Evolutionary conservation across 192 early-diverging fungal genomes (phyloP).

Genomic region (Diversispora epigaea): DNA sequence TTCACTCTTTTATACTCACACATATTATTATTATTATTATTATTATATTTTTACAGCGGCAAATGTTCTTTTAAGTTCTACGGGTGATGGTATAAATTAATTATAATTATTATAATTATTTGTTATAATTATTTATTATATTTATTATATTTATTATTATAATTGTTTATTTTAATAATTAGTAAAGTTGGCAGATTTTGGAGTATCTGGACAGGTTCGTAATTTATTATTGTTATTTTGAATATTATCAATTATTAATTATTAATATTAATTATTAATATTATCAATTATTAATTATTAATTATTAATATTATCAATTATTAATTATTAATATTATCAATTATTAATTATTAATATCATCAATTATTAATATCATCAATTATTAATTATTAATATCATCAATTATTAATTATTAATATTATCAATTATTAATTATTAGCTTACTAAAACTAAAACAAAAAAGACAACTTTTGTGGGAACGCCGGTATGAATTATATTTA

Average conservation of each 20-base stretch:
- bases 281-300: conserved; percentile 23
- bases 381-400: conserved; percentile 31
- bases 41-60: conserved; percentile 55
- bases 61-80: conserved; percentile 72
- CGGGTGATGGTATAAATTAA: conserved; percentile 57
- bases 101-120: background rate
- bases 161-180: background rate
- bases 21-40: background rate
- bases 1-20: background rate
- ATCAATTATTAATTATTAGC: conserved; percentile 34
- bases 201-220: conserved; percentile 89
- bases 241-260: background rate
- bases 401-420: background rate
- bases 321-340: background rate
- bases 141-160: background rate
- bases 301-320: no score
- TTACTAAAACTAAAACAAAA: conserved; percentile 87
- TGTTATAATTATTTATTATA: background rate
- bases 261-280: background rate
- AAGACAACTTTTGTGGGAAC: conserved; percentile 98
- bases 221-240: background rate
- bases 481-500: conserved; percentile 57
- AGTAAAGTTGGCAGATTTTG: conserved; percentile 97
- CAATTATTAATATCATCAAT: background rate
- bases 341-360: conserved; percentile 16